Evolutionary conservation across 2,329 filamentous ascomycete species (phyloP), one percentile per base, ranked within the genome.

Genomic region (Dothideomycetes sp.): DNA sequence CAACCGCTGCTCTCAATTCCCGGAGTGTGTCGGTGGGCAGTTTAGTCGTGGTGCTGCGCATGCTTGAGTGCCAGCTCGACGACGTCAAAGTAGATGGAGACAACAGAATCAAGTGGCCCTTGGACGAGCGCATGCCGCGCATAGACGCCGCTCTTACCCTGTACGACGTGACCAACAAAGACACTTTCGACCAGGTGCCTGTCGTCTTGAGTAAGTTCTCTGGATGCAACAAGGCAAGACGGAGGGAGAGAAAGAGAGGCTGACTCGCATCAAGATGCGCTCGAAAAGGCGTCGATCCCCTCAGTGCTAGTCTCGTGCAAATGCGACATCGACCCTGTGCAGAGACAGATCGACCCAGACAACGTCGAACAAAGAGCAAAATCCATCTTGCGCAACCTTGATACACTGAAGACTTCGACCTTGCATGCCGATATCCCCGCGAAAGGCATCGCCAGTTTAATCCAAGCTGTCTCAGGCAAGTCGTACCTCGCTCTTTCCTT

Each of bases 281-380:
- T 94, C 37, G 74, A 78, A 44, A 82, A 80, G 52, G 78, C 82
- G 13, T 72, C 73, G 17, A 64, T 94, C 27, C 86, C 88, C 7
- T 82, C 82, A 39, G 73, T 89, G 47, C 73, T 95, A 29, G 84
- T 93, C 37, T 85, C 86, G 41, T 89, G 81, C 60, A 95, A 95
- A 69, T 94, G 85, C 67, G 89, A 95, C 60, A 75, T 78, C 36
- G 78, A 81, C 33, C 75, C 80, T 47, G 72, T 75, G 44, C 68
- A 77, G 45, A 79, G 82, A 54, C 74, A 85, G 56, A 70, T 93
- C 42, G 78, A 89, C 54, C 74, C 81, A 11, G 70, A 77, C 19
- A 73, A 67, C 41, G 71, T 91, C 43, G 79, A 84, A 53, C 64
- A 73, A 34, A 68, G 74, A 49, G 84, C 82, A 27, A 68, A 64